Evolutionary conservation across 2,329 filamentous ascomycete species (phyloP).

Genomic region (Xylariaceae sp.): DNA sequence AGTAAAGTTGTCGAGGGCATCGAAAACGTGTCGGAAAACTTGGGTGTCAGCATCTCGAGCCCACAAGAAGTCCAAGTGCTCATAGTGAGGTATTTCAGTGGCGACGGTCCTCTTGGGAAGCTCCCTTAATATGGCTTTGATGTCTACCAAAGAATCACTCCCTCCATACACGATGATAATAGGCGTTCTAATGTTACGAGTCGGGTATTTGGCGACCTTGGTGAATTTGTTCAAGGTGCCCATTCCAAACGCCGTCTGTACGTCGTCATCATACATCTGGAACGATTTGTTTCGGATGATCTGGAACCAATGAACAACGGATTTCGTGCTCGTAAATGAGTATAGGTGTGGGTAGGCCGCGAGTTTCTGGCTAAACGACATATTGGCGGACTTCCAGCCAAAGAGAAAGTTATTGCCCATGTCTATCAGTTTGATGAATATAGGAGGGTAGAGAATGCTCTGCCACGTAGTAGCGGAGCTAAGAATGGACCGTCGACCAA

Average conservation of each 20-base stretch:
- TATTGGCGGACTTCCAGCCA: slow-evolving; percentile 86
- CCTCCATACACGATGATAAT: slow-evolving; percentile 94
- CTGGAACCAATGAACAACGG: slow-evolving; percentile 98
- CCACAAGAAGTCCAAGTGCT: slow-evolving; percentile 97
- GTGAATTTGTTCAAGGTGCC: slow-evolving; percentile 82
- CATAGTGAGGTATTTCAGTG: slow-evolving; percentile 88
- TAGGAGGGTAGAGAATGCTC: slow-evolving; percentile 89
- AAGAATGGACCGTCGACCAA: slow-evolving; percentile 89
- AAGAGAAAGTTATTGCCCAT: slow-evolving; percentile 83
- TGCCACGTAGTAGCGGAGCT: slow-evolving; percentile 98
- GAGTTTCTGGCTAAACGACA: slow-evolving; percentile 85
- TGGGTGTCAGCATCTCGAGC: slow-evolving; percentile 81
- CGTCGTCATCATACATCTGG: slow-evolving; percentile 98
- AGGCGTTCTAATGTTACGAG: slow-evolving; percentile 94
- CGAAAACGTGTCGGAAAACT: slow-evolving; percentile 91
- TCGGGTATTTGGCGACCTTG: slow-evolving; percentile 95
- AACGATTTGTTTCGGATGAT: slow-evolving; percentile 96
- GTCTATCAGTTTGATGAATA: slow-evolving; percentile 90
- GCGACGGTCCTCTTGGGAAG: slow-evolving; percentile 84
- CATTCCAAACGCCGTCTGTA: slow-evolving; percentile 77
- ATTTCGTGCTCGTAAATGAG: slow-evolving; percentile 96
- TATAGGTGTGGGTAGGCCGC: slow-evolving; percentile 96
- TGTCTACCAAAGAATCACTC: slow-evolving; percentile 92
- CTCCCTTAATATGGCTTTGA: slow-evolving; percentile 88
- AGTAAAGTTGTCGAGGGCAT: slow-evolving; percentile 79